Conservation (phyloP, 73 alveolate species). For the Tetrahymena thermophila region DNA sequence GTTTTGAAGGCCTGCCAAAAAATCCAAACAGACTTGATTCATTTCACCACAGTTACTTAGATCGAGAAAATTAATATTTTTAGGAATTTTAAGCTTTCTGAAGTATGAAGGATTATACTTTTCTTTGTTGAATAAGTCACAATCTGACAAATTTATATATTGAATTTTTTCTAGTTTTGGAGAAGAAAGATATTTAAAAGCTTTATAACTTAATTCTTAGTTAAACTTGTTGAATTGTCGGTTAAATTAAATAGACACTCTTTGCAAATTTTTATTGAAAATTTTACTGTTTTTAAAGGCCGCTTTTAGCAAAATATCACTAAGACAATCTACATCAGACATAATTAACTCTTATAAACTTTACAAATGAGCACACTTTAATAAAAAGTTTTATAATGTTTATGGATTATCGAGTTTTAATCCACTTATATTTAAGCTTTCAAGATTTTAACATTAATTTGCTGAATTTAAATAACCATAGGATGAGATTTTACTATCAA, state of each 20-base stretch:
- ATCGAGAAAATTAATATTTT: neutral
- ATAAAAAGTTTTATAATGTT: neutral
- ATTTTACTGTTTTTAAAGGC: neutral
- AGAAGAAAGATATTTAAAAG: neutral
- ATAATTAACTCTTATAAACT: neutral
- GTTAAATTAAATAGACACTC: neutral
- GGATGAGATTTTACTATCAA: neutral
- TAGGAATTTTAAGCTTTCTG: neutral
- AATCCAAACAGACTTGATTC: neutral
- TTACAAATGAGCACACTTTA: neutral
- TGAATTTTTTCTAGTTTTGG: neutral
- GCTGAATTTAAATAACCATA: neutral
- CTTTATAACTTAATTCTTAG: neutral
- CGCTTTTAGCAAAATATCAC: neutral
- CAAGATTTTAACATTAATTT: neutral
- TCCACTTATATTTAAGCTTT: neutral
- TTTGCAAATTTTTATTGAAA: neutral
- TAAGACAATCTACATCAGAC: neutral
- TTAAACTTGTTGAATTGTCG: neutral
- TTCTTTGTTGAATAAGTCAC: neutral
- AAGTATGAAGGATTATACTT: neutral
- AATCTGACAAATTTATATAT: neutral
- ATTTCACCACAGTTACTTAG: neutral
- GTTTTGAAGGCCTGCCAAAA: neutral
- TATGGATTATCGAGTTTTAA: neutral